Conservation (phyloP, 1,284 basidiomycete species). For the Cutaneotrichosporon cutaneum region DNA sequence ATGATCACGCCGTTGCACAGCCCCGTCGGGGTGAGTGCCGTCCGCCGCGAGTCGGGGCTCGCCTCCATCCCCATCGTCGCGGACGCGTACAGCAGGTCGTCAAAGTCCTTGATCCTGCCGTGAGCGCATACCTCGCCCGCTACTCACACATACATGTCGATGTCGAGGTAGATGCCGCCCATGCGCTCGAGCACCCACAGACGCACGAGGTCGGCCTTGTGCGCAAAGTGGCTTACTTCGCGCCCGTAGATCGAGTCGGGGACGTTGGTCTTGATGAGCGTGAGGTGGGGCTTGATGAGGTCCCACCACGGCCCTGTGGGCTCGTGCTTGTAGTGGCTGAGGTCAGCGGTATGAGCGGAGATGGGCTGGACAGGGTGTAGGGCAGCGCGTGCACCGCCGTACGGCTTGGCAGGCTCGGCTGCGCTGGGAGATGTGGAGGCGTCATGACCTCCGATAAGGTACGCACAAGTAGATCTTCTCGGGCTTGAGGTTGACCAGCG, state of each 20-base stretch:
- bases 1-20: constrained; percentile 57
- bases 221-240: constrained; percentile 42
- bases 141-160: constrained; percentile 53
- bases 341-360: background rate
- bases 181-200: constrained; percentile 47
- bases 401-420: no score
- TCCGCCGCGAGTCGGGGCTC: constrained; percentile 41
- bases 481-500: constrained; percentile 52
- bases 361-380: background rate
- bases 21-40: constrained; percentile 47
- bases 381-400: no score
- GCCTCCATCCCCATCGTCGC: constrained; percentile 56
- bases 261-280: constrained; percentile 42
- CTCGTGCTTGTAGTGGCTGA: constrained; percentile 50
- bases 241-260: constrained; percentile 43
- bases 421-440: no score
- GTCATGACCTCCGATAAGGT: no score
- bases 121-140: background rate
- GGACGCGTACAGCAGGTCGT: constrained; percentile 46
- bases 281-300: constrained; percentile 45
- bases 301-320: constrained; percentile 54
- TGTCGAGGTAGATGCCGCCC: constrained; percentile 57
- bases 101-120: constrained; percentile 42
- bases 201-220: constrained; percentile 50
- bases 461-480: constrained; percentile 52